Percentiles rank a stretch among this genome's conserved stretches.
Conservation (phyloP, 306 rosid species). For the Cucurbita pepo region DNA sequence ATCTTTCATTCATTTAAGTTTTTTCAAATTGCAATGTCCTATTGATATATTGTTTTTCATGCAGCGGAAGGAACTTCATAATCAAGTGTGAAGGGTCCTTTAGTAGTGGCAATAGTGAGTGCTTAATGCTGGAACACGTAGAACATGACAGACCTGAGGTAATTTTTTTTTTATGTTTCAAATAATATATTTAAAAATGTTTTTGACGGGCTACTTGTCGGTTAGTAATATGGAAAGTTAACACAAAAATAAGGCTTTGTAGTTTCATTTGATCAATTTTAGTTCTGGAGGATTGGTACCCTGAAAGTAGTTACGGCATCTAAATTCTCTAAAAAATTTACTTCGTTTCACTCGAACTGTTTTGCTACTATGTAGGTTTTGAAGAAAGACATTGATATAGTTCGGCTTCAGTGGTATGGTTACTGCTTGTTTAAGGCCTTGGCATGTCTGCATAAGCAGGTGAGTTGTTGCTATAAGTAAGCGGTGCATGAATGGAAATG, state of each 20-base stretch:
- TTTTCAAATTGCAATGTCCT: background rate
- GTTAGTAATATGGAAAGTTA: background rate
- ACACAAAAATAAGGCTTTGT: background rate
- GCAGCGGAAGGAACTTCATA: conserved; percentile 24
- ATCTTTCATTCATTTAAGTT: background rate
- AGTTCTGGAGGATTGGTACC: background rate
- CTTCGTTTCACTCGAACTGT: background rate
- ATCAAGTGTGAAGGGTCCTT: conserved; percentile 22
- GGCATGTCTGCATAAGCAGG: conserved; percentile 74
- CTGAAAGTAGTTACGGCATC: background rate
- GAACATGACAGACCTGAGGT: conserved; percentile 94
- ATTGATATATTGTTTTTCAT: background rate
- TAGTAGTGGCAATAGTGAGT: conserved; percentile 16
- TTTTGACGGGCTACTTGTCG: background rate
- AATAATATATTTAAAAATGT: background rate
- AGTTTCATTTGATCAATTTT: background rate
- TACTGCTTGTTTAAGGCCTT: conserved; percentile 79
- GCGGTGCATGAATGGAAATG: background rate
- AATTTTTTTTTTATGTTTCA: background rate
- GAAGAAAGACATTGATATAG: conserved; percentile 54
- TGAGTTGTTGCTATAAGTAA: conserved; percentile 7
- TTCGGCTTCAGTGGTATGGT: conserved; percentile 67
- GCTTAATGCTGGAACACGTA: conserved; percentile 37
- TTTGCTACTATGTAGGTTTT: conserved; percentile 37
- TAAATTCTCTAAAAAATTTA: background rate